Base-by-base conservation (phyloP, 1,284 basidiomycete genomes). In the Mycena sp. region DNA sequence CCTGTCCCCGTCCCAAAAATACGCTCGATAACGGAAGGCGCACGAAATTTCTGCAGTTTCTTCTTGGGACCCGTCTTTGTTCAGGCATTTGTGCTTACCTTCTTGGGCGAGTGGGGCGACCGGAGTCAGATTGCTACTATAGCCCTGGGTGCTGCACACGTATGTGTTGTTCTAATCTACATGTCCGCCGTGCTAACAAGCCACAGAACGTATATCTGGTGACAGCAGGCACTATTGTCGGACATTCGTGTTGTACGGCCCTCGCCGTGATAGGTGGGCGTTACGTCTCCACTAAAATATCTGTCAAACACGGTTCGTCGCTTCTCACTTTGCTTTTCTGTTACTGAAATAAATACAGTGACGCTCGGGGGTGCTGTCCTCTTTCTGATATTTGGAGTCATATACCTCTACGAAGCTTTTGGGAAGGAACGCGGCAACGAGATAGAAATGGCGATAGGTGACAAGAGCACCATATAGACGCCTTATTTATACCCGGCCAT, bases 21-120 rank as follows among this genome's bases (percentile, higher is more conserved):
- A 11, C 64, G 68, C 4, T 75, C 74, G 48, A 59, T 78, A n/a
- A 59, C 70, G n/a, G 92, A 96, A 38, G 91, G 94, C 5, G 81
- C 88, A 4, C 85, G 94, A 68, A 96, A 96, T 73, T 89, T 95
- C 68, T 90, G 88, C 75, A 90, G 90, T 70, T 80, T 98, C 26
- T 80, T 96, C 68, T 83, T 98, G 19, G 94, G 92, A 1, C 98
- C 97, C 0, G 93, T 98, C 1, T 98, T 98, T 71, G 95, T 97
- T 2, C 96, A 99, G 77, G 90, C 95, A 0, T 99, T 99, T 71
- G 81, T 97, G 38, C 83, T 99, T 60, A 99, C 97, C 0, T 99
- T 99, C 78, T 83, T 99, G 12, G 98, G 96, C 23, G 97, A 99
- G 78, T 99, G 97, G 97, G 98, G 97, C 1, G 98, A 99, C 78